Conservation (phyloP, 805 yeast species). For the Blastobotrys chiropterorum region DNA sequence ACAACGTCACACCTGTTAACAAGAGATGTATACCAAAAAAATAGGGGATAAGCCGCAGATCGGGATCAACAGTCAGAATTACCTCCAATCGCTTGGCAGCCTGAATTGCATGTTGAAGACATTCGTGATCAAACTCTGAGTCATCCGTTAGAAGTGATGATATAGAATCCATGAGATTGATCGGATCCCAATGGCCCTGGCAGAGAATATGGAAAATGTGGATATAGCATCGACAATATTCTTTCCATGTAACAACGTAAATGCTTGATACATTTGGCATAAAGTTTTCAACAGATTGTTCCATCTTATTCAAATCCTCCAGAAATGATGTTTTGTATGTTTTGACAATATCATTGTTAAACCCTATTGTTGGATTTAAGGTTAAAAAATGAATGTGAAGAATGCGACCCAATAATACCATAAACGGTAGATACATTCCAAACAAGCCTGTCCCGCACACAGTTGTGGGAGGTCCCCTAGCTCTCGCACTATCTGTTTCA, state of each 20-base stretch:
- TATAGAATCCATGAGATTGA: conserved; percentile 21
- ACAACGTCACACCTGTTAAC: conserved; percentile 23
- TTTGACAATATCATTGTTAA: conserved; percentile 1
- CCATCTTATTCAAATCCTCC: conserved; percentile 5
- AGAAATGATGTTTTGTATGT: conserved; percentile 2
- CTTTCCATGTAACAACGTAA: conserved; percentile 19
- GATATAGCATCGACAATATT: conserved; percentile 15
- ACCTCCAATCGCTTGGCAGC: conserved; percentile 21
- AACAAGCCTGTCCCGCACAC: conserved; percentile 28
- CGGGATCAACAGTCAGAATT: conserved; percentile 23
- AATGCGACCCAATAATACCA: conserved; percentile 30
- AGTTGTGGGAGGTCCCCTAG: conserved; percentile 17
- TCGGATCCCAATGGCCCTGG: conserved; percentile 25
- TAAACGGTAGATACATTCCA: conserved; percentile 36
- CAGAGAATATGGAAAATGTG: conserved; percentile 25
- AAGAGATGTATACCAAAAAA: conserved; percentile 26
- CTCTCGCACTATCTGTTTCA: conserved; percentile 26
- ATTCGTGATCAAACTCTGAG: conserved; percentile 17
- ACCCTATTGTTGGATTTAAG: conserved; percentile 4
- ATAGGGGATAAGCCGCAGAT: conserved; percentile 24
- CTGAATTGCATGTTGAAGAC: conserved; percentile 21
- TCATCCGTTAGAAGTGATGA: conserved; percentile 14
- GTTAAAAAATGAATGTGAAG: conserved; percentile 16
- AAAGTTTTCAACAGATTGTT: conserved; percentile 9
- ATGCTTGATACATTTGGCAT: conserved; percentile 8